Base-by-base conservation (phyloP, 2,329 filamentous ascomycete species). In the Phialophora macrospora region DNA sequence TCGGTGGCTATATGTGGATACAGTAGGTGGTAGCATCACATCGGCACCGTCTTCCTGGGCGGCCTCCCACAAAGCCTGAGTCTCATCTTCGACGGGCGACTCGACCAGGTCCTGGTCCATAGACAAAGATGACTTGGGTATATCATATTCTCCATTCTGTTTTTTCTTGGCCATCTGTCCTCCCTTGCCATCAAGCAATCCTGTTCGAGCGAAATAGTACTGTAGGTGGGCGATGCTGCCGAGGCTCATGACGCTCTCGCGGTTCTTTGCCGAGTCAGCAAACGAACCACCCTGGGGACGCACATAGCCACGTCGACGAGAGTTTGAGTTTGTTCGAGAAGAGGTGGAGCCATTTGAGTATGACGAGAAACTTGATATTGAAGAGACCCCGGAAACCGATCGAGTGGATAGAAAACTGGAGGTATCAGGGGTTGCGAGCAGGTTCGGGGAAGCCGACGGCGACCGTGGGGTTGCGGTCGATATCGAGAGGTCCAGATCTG, bases 211-310 rank as follows among this genome's bases (percentile, higher is more conserved):
- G 80, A 99, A 99, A 80, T 98, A 99, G 80, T 98, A 97, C 78
- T 99, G 95, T 74, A 99, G 82, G 80, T 99, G 95, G 63, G 93
- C 92, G 73, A 99, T 99, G 78, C 93, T 97, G 62, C 95, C 95
- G 68, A 99, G 80, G 75, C 92, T 97, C 87, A 98, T 90, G 70
- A 99, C 95, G 75, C 93, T 97, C 77, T 99, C 94, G 69, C 95
- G 86, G 58, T 92, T 92, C 75, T 88, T 88, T 55, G 95, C 95
- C 63, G 93, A 97, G 66, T 91, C 90, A 28, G 95, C 92, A 77
- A 98, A 99, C 74, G 93, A 87, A 59, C 91, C 96, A 61, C 89
- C 91, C 76, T 93, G 90, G 0, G 93, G 93, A 57, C 93, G 87
- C 80, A 96, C 91, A 80, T 94, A 97, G 51, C 93, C 93, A 68